A percentile compares a stretch with the other conserved stretches of the same genome.
Conservation (phyloP, 768 basidiomycete species). For the Mycena galopus region DNA sequence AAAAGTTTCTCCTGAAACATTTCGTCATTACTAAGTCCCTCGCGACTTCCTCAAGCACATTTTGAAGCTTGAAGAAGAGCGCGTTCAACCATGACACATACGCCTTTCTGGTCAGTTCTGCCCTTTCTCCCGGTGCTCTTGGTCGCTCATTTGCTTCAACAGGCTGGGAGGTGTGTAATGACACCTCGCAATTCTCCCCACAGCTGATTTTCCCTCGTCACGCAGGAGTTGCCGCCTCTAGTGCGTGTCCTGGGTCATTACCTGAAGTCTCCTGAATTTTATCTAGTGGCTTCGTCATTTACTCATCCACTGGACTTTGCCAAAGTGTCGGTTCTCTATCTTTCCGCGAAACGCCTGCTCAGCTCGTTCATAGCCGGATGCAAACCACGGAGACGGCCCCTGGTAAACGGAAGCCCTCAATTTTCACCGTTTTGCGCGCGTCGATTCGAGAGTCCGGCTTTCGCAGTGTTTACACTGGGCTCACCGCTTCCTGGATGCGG, state of each 20-base stretch:
- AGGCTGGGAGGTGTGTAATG: constrained; percentile 73
- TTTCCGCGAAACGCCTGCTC: background rate
- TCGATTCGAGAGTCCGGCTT: constrained; percentile 79
- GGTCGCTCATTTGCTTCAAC: constrained; percentile 25
- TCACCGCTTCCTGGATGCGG: constrained; percentile 85
- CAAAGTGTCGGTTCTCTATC: constrained; percentile 73
- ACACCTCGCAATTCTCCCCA: constrained; percentile 14
- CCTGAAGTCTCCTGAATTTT: constrained; percentile 18
- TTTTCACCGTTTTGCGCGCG: constrained; percentile 70
- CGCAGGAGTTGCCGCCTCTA: constrained; percentile 72
- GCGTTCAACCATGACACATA: constrained; percentile 37
- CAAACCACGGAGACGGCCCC: constrained; percentile 71
- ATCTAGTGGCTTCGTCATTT: constrained; percentile 80
- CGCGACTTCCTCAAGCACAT: background rate
- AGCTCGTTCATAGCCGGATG: constrained; percentile 70
- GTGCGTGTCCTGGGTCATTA: constrained; percentile 52
- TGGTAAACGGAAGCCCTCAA: constrained; percentile 71
- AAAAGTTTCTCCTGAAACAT: too few relatives aligned
- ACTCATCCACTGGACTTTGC: constrained; percentile 89
- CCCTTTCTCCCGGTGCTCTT: constrained; percentile 17
- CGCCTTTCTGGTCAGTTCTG: constrained; percentile 63
- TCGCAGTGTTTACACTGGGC: constrained; percentile 82
- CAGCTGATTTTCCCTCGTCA: constrained; percentile 21
- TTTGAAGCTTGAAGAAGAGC: background rate
- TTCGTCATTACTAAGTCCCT: too few relatives aligned